A percentile compares a stretch with the other conserved stretches of the same genome.
These are phyloP conservation scores for Calonectria pauciramosa DNA, from an alignment of 2,329 filamentous ascomycete genomes.

Conservation along the genomic window DNA sequence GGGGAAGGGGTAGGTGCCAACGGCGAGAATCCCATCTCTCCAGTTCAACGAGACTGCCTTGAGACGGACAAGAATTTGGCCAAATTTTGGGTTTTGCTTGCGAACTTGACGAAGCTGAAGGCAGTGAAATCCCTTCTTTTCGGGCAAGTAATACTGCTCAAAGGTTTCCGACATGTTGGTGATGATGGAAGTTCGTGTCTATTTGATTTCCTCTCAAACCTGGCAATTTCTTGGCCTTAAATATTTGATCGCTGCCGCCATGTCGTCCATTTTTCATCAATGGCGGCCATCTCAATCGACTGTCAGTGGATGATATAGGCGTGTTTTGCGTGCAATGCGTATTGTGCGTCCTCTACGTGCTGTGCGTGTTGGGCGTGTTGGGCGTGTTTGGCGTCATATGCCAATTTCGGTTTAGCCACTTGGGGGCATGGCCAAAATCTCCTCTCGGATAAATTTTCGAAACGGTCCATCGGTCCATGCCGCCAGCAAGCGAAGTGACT, in stretches of 20 bases:
- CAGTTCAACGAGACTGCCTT: constrained; percentile 28
- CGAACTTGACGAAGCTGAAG: constrained; percentile 19
- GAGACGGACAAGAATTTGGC: constrained; percentile 25
- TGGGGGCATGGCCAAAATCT: neutral
- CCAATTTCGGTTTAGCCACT: neutral
- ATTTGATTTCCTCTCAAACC: neutral
- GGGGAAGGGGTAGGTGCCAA: constrained; percentile 27
- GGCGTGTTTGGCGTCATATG: constrained; percentile 1
- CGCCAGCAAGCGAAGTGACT: neutral
- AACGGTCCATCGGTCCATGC: neutral
- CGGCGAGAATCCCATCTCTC: constrained; percentile 25
- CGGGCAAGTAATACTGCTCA: constrained; percentile 15
- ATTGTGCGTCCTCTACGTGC: neutral
- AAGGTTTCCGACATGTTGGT: constrained; percentile 8
- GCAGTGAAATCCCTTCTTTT: constrained; percentile 24
- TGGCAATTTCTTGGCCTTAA: neutral
- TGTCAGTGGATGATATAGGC: neutral
- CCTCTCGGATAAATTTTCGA: neutral
- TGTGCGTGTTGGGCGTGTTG: constrained; percentile 2
- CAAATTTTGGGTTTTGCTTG: constrained; percentile 21
- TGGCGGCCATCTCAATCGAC: neutral
- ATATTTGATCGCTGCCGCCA: neutral
- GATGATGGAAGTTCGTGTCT: neutral
- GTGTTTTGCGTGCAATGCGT: neutral
- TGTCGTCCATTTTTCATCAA: no score